Evolutionary conservation across 176 grass and related monocot species (phyloP).

Genomic region (Bromus sterilis): DNA sequence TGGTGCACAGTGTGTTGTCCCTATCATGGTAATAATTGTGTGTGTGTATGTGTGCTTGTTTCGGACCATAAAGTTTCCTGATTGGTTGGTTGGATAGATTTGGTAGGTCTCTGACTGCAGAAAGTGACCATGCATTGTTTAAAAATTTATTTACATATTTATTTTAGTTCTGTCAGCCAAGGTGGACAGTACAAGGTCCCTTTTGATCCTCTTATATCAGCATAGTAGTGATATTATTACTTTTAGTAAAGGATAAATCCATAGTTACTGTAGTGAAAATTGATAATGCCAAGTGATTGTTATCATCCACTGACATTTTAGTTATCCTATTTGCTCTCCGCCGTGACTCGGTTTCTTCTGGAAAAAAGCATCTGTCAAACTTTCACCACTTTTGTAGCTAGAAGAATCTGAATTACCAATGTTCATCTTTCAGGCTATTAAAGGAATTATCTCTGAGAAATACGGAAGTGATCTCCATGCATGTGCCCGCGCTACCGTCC

Average conservation of each 20-base stretch:
- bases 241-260: background rate
- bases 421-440: background rate
- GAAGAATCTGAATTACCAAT: background rate
- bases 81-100: constrained; percentile 37
- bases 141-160: background rate
- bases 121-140: constrained; percentile 1
- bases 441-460: background rate
- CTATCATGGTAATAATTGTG: constrained; percentile 23
- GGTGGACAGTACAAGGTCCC: background rate
- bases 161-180: background rate
- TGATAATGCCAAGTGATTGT: background rate
- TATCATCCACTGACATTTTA: background rate
- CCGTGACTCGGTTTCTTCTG: background rate
- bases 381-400: background rate
- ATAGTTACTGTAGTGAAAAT: background rate
- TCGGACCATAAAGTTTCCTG: constrained; percentile 21
- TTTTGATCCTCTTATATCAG: background rate
- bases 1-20: background rate
- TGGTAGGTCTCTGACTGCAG: constrained; percentile 17
- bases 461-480: constrained; percentile 13
- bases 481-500: background rate
- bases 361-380: background rate
- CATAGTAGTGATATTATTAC: background rate
- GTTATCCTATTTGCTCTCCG: background rate
- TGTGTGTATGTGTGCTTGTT: background rate